phyloP scores from a whole-genome alignment of 2,329 filamentous ascomycete species.

The Coniochaeta sp. region DNA sequence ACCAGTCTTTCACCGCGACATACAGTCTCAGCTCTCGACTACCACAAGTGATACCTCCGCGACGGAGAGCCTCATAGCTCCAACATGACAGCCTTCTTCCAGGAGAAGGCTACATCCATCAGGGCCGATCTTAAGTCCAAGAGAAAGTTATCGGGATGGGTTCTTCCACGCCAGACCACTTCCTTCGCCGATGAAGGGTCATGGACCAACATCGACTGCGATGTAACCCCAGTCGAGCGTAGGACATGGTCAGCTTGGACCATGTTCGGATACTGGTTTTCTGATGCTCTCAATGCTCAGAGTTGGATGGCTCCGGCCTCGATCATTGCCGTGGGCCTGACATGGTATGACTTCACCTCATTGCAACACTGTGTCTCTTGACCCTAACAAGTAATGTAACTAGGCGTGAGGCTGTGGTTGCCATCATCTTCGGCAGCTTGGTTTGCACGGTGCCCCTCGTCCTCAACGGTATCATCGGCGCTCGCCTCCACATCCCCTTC shows the following conservation, averaged over 20 bases:
- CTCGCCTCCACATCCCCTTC: constrained; percentile 28
- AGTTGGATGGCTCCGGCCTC: constrained; percentile 35
- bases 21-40: not conserved
- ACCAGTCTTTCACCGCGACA: not conserved
- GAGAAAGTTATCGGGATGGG: constrained; percentile 27
- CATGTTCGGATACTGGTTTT: constrained; percentile 32
- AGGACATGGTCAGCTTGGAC: constrained; percentile 32
- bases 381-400: not conserved
- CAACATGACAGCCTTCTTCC: constrained; percentile 6
- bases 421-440: constrained; percentile 16
- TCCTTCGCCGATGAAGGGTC: constrained; percentile 29
- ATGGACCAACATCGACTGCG: constrained; percentile 35
- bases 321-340: constrained; percentile 37
- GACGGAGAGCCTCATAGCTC: not conserved
- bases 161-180: constrained; percentile 27
- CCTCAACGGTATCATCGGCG: constrained; percentile 16
- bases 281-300: constrained; percentile 34
- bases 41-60: not conserved
- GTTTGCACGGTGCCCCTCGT: constrained; percentile 16
- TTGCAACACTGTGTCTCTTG: not conserved
- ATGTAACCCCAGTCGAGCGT: constrained; percentile 34
- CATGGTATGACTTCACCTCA: constrained; percentile 19
- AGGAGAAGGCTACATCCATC: constrained; percentile 17
- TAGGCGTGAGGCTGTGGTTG: constrained; percentile 15
- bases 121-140: constrained; percentile 24